Conservation (phyloP, 2,329 filamentous ascomycete species). For the Talaromyces rugulosus region DNA sequence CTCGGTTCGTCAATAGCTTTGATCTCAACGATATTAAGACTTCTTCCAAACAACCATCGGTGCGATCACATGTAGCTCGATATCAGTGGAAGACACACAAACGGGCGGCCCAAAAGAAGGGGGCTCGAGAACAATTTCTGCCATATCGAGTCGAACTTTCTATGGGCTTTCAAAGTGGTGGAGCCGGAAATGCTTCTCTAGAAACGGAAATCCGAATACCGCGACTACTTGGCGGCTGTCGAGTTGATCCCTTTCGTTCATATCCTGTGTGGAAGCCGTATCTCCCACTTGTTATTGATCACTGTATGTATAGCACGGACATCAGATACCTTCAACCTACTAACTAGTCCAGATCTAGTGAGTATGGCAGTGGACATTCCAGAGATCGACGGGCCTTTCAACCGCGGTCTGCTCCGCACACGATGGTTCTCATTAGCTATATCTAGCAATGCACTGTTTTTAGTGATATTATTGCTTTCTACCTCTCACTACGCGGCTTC, state of each 20-base stretch:
- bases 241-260: conserved; percentile 26
- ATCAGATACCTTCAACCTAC: neutral
- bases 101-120: conserved; percentile 4
- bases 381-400: conserved; percentile 34
- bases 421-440: conserved; percentile 41
- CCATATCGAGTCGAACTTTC: conserved; percentile 8
- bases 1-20: conserved; percentile 22
- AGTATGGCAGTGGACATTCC: conserved; percentile 41
- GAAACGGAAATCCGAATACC: conserved; percentile 8
- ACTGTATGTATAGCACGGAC: conserved; percentile 25
- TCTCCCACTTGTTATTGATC: conserved; percentile 27
- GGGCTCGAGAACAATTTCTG: conserved; percentile 8
- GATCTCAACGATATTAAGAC: conserved; percentile 23
- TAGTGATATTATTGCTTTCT: conserved; percentile 39
- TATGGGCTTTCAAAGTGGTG: neutral
- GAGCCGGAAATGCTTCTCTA: neutral
- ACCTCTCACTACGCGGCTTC: conserved; percentile 39
- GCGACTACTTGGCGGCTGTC: conserved; percentile 21
- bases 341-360: conserved; percentile 25
- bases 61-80: conserved; percentile 24
- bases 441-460: conserved; percentile 36
- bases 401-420: conserved; percentile 32
- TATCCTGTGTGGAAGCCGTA: conserved; percentile 38
- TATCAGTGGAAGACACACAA: conserved; percentile 19
- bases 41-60: conserved; percentile 19